Evolutionary conservation across 768 basidiomycete genomes (phyloP).

Genomic region (Gloeostereum incarnatum): DNA sequence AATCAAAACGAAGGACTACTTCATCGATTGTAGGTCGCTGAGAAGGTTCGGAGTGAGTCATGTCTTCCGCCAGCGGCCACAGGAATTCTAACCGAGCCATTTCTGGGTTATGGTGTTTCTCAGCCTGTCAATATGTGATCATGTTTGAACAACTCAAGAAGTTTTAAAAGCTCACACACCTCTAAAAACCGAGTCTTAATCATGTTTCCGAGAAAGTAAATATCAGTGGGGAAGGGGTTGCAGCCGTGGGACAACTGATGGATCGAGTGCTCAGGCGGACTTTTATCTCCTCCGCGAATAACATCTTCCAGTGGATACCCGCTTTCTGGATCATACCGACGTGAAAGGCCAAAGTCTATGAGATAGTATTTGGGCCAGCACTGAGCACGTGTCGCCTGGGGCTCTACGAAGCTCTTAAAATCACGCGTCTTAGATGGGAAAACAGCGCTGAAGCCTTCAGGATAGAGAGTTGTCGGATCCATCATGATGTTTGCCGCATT

Average conservation of each 20-base stretch:
- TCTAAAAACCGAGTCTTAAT: slow-evolving; percentile 10
- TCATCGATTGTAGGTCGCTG: slow-evolving; percentile 27
- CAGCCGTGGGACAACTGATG: slow-evolving; percentile 8
- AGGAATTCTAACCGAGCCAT: too few species aligned
- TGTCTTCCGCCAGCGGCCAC: slow-evolving; percentile 19
- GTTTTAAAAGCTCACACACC: too few species aligned
- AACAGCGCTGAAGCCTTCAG: slow-evolving; percentile 16
- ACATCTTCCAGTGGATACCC: slow-evolving; percentile 16
- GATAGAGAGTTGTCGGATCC: slow-evolving; percentile 19
- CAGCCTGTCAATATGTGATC: too few species aligned
- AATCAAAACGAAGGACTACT: slow-evolving; percentile 19
- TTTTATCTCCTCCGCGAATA: slow-evolving; percentile 29
- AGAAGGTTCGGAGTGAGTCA: slow-evolving; percentile 25
- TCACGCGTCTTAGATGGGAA: slow-evolving; percentile 11
- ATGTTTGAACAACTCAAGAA: too few species aligned
- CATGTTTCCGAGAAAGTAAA: slow-evolving; percentile 33
- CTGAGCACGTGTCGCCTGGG: slow-evolving; percentile 16
- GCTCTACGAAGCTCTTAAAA: slow-evolving; percentile 6
- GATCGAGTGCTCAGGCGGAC: slow-evolving; percentile 27
- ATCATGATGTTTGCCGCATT: slow-evolving; percentile 23
- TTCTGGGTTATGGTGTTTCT: too few species aligned
- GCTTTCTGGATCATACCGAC: slow-evolving; percentile 15
- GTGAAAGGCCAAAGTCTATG: slow-evolving; percentile 28
- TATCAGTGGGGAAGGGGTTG: slow-evolving; percentile 32
- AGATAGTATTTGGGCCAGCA: slow-evolving; percentile 23